phyloP scores from a whole-genome alignment of 2,329 filamentous ascomycete species.

The Leptosphaerulina australis region DNA sequence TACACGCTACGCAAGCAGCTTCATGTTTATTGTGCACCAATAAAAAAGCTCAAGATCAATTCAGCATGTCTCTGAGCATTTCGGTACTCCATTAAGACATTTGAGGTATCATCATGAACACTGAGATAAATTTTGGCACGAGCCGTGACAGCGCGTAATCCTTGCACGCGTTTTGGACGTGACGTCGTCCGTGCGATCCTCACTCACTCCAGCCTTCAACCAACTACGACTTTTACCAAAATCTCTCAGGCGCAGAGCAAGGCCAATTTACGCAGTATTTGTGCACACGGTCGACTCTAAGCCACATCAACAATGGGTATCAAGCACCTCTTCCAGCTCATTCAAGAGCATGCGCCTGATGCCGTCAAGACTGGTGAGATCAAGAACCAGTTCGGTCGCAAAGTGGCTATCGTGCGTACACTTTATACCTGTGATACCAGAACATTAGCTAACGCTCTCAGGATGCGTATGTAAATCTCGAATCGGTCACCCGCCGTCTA shows the following conservation, averaged over 20 bases:
- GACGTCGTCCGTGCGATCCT: constrained; percentile 30
- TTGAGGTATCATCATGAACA: too few relatives aligned
- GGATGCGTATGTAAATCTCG: constrained; percentile 53
- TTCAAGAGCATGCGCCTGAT: constrained; percentile 84
- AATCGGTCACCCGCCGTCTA: background rate
- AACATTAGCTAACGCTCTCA: constrained; percentile 36
- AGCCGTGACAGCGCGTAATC: constrained; percentile 40
- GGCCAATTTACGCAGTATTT: background rate
- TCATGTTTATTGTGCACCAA: background rate
- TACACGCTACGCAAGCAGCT: background rate
- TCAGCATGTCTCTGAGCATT: too few relatives aligned
- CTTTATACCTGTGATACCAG: background rate
- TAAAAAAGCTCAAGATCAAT: background rate
- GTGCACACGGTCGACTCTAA: background rate
- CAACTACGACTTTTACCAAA: constrained; percentile 3
- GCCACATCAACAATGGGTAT: constrained; percentile 45
- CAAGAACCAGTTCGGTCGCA: constrained; percentile 98
- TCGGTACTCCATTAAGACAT: too few relatives aligned
- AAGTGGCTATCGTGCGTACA: constrained; percentile 85
- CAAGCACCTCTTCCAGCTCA: constrained; percentile 55
- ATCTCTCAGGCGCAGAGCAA: background rate
- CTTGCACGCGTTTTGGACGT: constrained; percentile 38
- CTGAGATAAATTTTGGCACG: too few relatives aligned
- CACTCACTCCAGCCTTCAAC: constrained; percentile 21
- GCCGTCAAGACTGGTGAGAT: constrained; percentile 96